Evolutionary conservation across 2,329 filamentous ascomycete species (phyloP), one percentile per base, ranked within the genome.

Genomic region (Ceratocystis cacaofunesta): DNA sequence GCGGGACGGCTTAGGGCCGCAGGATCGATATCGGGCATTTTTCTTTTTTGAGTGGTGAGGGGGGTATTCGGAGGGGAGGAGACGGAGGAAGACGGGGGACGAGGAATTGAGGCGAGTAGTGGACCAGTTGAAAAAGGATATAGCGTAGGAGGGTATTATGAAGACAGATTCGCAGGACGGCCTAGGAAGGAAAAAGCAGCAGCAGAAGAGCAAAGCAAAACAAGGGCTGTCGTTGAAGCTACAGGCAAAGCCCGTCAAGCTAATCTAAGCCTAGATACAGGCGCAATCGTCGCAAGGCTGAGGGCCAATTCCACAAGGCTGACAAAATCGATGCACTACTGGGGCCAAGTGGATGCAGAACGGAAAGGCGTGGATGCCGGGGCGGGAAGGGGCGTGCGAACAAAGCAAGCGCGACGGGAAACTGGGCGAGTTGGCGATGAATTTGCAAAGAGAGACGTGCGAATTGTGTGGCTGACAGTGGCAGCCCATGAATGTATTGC

Each of bases 21-120:
- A 72, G 85, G 85, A 78, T 87, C 85, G 76, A 87, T 87, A 76
- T 87, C 85, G 71, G 84, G 84, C 84, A 87, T 87, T 69, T 71
- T 41, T 1, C 0, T 36, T 36, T 41, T 12, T 41, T 41, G 36
- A 41, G 10, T 4, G 36, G 36, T 15, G 36, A 41, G 36, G 36
- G 36, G 36, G 36, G 36, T 41, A 41, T 41, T 41, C 36, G 36
- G 12, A 72, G 71, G 70, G 48, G 46, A 48, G 36, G 57, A 52
- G 55, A 60, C 58, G 61, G 50, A 30, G 44, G 36, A 68, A 68
- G 46, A 48, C 46, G 68, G 58, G 64, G 63, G 57, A 44, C 58
- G 63, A 48, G 43, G 25, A 52, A 57, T 62, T 65, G 17, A 50
- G 48, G n/a, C 48, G 48, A 10, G 48, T 8, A 25, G 48, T 41